phyloP scores from a whole-genome alignment of 768 basidiomycete species.

The Tulasnella calospora region DNA sequence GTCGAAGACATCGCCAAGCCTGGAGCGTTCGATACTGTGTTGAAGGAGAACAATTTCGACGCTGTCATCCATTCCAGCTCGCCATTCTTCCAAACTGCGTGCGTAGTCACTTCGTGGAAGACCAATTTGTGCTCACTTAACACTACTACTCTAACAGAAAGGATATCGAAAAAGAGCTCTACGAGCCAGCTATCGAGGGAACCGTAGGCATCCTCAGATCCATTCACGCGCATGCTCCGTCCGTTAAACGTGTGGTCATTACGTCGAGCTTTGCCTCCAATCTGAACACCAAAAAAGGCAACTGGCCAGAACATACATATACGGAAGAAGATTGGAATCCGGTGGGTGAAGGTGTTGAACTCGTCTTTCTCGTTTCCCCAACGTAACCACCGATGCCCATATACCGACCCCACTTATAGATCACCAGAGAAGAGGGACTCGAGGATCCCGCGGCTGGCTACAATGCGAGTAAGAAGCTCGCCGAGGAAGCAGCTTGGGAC shows the following conservation, averaged over 20 bases:
- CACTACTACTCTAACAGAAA: not conserved
- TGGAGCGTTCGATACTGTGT: slow-evolving; percentile 16
- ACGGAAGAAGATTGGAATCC: slow-evolving; percentile 30
- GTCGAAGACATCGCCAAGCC: slow-evolving; percentile 21
- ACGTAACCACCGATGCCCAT: not conserved
- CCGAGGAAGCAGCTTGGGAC: slow-evolving; percentile 58
- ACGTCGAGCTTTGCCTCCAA: slow-evolving; percentile 33
- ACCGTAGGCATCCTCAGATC: slow-evolving; percentile 30
- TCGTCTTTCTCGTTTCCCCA: not conserved
- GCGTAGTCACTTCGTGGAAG: not conserved
- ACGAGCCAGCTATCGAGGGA: slow-evolving; percentile 31
- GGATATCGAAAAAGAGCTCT: slow-evolving; percentile 18
- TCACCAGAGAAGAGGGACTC: slow-evolving; percentile 14
- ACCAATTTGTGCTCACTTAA: not conserved
- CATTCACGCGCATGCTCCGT: slow-evolving; percentile 24
- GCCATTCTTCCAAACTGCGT: slow-evolving; percentile 18
- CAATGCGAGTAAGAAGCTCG: slow-evolving; percentile 57
- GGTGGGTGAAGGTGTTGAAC: not conserved
- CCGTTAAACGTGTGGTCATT: slow-evolving; percentile 33
- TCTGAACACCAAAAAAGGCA: slow-evolving; percentile 19
- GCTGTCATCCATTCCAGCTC: slow-evolving; percentile 24
- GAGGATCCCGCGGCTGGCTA: slow-evolving; percentile 37
- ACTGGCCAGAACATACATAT: slow-evolving; percentile 27
- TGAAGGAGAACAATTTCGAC: slow-evolving; percentile 11
- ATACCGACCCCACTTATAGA: not conserved